Evolutionary conservation across 1,139 yeast species (phyloP).

Genomic region (Saccharomyces hybrid): DNA sequence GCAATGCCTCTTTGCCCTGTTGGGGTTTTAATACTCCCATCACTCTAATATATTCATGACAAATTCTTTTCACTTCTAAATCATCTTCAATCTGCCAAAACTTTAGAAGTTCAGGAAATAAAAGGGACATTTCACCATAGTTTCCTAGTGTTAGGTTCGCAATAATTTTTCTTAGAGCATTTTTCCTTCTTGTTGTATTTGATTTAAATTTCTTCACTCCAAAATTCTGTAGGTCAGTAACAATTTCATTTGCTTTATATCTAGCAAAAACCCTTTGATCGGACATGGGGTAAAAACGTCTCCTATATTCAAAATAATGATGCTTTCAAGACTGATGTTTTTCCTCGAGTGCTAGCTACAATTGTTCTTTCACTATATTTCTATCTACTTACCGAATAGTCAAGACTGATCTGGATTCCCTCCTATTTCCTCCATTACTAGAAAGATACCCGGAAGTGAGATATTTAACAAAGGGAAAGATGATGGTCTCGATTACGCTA

Average conservation of each 20-base stretch:
- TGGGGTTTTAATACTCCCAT: slow-evolving; percentile 56
- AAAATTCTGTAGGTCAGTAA: slow-evolving; percentile 30
- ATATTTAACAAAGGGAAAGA: no score
- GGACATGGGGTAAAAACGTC: slow-evolving; percentile 15
- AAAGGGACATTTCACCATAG: slow-evolving; percentile 53
- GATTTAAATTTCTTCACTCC: slow-evolving; percentile 32
- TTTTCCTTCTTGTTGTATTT: slow-evolving; percentile 40
- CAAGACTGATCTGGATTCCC: background rate
- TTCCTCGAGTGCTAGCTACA: no score
- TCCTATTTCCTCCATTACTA: slow-evolving; percentile 2
- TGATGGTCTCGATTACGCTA: background rate
- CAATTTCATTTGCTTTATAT: slow-evolving; percentile 32
- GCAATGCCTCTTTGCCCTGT: slow-evolving; percentile 49
- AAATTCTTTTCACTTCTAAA: slow-evolving; percentile 63
- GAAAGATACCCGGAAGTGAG: background rate
- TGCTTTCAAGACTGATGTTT: no score
- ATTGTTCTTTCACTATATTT: no score
- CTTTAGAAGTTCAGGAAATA: slow-evolving; percentile 61
- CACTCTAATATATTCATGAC: slow-evolving; percentile 51
- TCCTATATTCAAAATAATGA: no score
- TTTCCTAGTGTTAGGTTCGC: slow-evolving; percentile 84
- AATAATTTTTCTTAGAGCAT: slow-evolving; percentile 64
- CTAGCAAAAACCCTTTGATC: slow-evolving; percentile 28
- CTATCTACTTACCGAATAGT: no score
- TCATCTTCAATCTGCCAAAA: slow-evolving; percentile 56